These are phyloP conservation scores for Sugiyamaella americana DNA, from an alignment of 805 yeast species.

Conservation along the genomic window DNA sequence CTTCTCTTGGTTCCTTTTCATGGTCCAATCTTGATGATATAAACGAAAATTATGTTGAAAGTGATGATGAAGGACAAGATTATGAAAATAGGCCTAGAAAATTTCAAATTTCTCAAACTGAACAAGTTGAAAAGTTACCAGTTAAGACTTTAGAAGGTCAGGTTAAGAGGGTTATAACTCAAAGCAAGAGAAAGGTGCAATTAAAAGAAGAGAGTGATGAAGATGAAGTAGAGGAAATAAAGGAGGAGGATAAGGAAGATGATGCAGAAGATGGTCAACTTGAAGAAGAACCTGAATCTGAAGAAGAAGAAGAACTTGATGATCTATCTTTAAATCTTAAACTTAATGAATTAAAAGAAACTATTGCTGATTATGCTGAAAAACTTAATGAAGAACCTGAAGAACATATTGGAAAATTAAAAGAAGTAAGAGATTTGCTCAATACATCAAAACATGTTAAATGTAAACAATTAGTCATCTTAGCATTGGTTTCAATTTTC, in stretches of 20 bases:
- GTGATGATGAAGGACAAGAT: constrained; percentile 70
- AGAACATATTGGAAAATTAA: constrained; percentile 60
- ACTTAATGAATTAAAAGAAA: constrained; percentile 63
- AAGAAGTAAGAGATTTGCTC: constrained; percentile 39
- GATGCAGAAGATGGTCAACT: constrained; percentile 20
- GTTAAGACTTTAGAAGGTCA: constrained; percentile 67
- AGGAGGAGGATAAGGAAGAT: constrained; percentile 25
- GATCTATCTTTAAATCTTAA: constrained; percentile 34
- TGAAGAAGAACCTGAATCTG: constrained; percentile 27
- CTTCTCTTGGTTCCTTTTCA: constrained; percentile 12
- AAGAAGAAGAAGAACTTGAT: constrained; percentile 23
- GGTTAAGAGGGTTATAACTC: constrained; percentile 55
- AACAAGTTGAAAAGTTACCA: constrained; percentile 66
- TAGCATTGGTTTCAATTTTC: constrained; percentile 79
- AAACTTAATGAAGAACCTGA: constrained; percentile 82
- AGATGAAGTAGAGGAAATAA: constrained; percentile 27
- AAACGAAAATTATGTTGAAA: constrained; percentile 25
- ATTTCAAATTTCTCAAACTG: constrained; percentile 33
- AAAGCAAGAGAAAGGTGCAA: constrained; percentile 27
- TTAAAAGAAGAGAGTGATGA: constrained; percentile 25
- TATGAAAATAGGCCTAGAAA: constrained; percentile 71
- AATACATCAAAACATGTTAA: constrained; percentile 44
- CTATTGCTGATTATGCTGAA: constrained; percentile 75
- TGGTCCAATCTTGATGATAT: constrained; percentile 15
- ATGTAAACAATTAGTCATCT: constrained; percentile 56